Evolutionary conservation across 2,329 filamentous ascomycete species (phyloP), one percentile per base, ranked within the genome.

Genomic region (Neopestalotiopsis sp.): DNA sequence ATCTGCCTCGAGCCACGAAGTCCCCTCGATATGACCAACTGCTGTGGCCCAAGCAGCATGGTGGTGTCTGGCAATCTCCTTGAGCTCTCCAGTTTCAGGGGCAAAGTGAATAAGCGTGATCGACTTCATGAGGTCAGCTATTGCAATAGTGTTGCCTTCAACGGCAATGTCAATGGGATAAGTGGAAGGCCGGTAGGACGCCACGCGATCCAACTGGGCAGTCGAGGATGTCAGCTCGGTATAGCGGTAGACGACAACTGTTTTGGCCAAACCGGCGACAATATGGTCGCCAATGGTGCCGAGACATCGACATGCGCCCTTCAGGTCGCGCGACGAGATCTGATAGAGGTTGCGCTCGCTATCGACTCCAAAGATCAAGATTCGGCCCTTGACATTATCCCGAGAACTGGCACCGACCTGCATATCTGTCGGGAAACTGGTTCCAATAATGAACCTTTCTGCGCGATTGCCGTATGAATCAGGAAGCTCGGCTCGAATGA

Each of bases 91-190:
- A 12, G 86, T 81, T n/a, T 87, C 80, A 0, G 86, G 85, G 0
- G 85, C 83, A 76, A 92, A 96, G 76, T 96, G 86, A 9, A 98
- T 84, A 5, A 98, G 83, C 1, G 92, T 91, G 30, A 97, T 85
- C 1, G 94, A 97, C 81, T 98, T 98, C 93, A 97, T 98, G 60
- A 99, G 83, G 76, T 99, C 96, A 0, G 92, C 93, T 10, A 98
- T 90, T 0, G 93, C 94, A 71, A 99, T 95, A 30, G 89, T 85
- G 73, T 91, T 90, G 1, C 88, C 92, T 1, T 89, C 88, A 14
- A 98, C 87, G 10, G 91, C 90, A 6, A 98, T 79, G 73, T 95
- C 93, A 17, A 97, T 89, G 0, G 96, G 95, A 40, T 93, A 93
- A 0, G 94, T 97, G 2, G 94, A 90, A 1, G 94, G 92, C 13